Evolutionary conservation across 2,329 filamentous ascomycete genomes (phyloP).

Genomic region (Lecanosticta acicola): DNA sequence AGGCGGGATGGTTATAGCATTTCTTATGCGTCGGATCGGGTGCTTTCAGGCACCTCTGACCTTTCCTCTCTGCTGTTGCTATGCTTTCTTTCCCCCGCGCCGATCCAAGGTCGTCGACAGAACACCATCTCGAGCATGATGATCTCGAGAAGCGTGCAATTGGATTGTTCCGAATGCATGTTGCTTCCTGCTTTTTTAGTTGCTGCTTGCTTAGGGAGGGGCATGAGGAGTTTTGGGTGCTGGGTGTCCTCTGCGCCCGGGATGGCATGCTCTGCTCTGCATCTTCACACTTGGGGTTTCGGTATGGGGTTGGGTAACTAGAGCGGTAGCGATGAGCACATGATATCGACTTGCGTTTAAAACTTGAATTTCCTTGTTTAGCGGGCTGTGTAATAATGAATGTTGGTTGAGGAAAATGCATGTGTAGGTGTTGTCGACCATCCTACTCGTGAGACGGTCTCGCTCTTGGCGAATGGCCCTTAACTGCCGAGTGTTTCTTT

Average conservation of each 20-base stretch:
- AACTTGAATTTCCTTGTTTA: too few species aligned
- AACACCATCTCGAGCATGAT: slow-evolving; percentile 3
- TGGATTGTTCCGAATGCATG: slow-evolving; percentile 8
- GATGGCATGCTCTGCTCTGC: neutral
- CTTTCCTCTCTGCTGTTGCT: neutral
- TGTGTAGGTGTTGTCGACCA: too few species aligned
- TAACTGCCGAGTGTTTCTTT: too few species aligned
- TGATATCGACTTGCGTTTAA: too few species aligned
- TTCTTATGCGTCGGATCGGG: neutral
- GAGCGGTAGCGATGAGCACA: slow-evolving; percentile 17
- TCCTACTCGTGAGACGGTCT: too few species aligned
- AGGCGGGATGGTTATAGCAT: slow-evolving; percentile 8
- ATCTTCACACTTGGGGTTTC: slow-evolving; percentile 2
- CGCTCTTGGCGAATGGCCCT: too few species aligned
- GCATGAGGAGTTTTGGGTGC: slow-evolving; percentile 9
- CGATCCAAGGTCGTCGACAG: slow-evolving; percentile 6
- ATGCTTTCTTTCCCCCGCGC: slow-evolving; percentile 4
- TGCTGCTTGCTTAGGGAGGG: slow-evolving; percentile 6
- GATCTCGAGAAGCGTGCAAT: slow-evolving; percentile 1
- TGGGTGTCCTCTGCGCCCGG: neutral
- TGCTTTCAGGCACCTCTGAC: slow-evolving; percentile 2
- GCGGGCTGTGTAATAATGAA: too few species aligned
- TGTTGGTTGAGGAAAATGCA: too few species aligned
- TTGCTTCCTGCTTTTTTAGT: slow-evolving; percentile 1
- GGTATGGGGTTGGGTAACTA: slow-evolving; percentile 9